phyloP scores from a whole-genome alignment of 441 rosid species.

The Biscutella laevigata region DNA sequence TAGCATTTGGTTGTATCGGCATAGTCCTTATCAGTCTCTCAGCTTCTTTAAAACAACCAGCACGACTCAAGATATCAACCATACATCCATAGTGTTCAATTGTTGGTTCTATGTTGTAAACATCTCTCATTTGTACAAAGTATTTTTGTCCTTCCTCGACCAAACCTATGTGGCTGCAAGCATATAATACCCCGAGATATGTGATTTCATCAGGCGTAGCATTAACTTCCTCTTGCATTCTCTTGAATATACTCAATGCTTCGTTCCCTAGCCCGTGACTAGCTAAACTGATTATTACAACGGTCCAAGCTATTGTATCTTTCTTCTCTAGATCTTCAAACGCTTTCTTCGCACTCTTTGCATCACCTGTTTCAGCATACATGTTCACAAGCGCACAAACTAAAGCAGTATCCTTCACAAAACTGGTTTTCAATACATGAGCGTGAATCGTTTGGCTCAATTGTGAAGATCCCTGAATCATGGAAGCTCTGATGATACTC shows the following conservation, averaged over 20 bases:
- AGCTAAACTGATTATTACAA: conserved; percentile 29
- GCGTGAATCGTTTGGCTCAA: conserved; percentile 19
- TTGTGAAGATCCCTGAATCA: conserved; percentile 14
- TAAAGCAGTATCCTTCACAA: conserved; percentile 19
- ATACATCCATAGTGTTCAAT: conserved; percentile 35
- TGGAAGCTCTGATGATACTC: conserved; percentile 27
- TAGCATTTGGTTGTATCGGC: conserved; percentile 23
- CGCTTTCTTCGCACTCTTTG: conserved; percentile 7
- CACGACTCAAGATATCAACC: conserved; percentile 35
- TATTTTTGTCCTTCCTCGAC: conserved; percentile 27
- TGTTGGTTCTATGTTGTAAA: conserved; percentile 21
- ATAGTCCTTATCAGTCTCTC: conserved; percentile 24
- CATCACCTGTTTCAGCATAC: conserved; percentile 29
- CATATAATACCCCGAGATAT: conserved; percentile 26
- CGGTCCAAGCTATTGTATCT: conserved; percentile 32
- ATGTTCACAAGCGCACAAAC: conserved; percentile 28
- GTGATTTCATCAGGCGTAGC: conserved; percentile 30
- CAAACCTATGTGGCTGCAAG: conserved; percentile 30
- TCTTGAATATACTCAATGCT: conserved; percentile 29
- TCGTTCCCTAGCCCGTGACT: conserved; percentile 30
- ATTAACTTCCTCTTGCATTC: conserved; percentile 26
- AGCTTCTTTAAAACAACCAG: conserved; percentile 29
- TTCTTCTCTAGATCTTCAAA: conserved; percentile 23
- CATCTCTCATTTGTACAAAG: conserved; percentile 25
- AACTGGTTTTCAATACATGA: conserved; percentile 18